Evolutionary conservation across 345 rosid genomes (phyloP), one percentile per base, ranked within the genome.

Genomic region (Dipteronia sinensis): DNA sequence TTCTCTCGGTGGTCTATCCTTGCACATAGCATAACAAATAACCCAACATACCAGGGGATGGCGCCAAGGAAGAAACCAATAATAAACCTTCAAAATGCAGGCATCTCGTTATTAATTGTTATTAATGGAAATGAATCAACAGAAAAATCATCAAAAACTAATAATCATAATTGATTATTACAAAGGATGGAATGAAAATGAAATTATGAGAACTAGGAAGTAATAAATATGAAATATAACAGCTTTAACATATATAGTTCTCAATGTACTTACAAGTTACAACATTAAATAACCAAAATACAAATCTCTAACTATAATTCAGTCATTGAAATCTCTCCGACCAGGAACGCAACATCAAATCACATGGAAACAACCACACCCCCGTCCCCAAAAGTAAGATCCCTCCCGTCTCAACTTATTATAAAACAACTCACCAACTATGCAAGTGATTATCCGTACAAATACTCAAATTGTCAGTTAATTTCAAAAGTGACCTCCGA

Each of bases 11-110:
- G 74, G 83, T 95, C 98, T 29, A 93, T 78, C 80, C 94, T 87
- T 65, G 88, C 85, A 80, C 92, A 91, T 51, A 90, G 61, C 67
- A 95, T 81, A 77, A 93, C 7, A 67, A 89, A 64, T 76, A 91
- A 38, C 51, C 99, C 99, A 44, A 90, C 0, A 77, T 95, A 93
- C 98, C 98, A 93, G 11, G 99, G 99, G 86, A 95, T 85, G 75
- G 87, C 86, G 59, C 89, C 98, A 80, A 91, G 85, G 88, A 95
- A 89, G 88, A 95, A 95, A 34, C 99, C 97, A 70, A 87, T 80
- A 22, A 95, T 87, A 73, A 95, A 95, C 89, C 99, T 95, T 55
- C 67, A 83, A 16, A 79, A 55, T 15, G 65, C 20, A 80, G 38
- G 38, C 38, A 77, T 25, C 67, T 70, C 71, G 25, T 58, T 64